phyloP scores from a whole-genome alignment of 192 early-diverging fungal genomes.

The Dispira simplex region DNA sequence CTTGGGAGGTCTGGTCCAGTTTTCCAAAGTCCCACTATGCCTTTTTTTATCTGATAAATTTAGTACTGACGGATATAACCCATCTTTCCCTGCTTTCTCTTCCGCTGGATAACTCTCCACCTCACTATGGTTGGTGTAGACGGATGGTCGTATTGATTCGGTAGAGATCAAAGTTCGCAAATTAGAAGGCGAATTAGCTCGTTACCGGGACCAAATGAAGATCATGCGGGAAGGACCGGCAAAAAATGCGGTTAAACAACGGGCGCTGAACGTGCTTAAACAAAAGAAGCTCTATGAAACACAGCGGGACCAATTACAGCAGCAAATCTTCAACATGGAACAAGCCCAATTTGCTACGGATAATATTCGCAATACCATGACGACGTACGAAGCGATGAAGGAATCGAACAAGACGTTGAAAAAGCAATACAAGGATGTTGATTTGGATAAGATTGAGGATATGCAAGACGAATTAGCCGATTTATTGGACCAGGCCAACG shows the following conservation, averaged over 20 bases:
- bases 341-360: conserved; percentile 84
- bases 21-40: too few species aligned
- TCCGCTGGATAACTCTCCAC: too few species aligned
- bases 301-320: conserved; percentile 86
- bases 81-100: too few species aligned
- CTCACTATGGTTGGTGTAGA: too few species aligned
- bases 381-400: conserved; percentile 95
- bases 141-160: conserved; percentile 68
- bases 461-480: conserved; percentile 99
- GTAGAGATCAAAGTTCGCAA: conserved; percentile 91
- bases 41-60: too few species aligned
- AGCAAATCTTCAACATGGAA: conserved; percentile 99
- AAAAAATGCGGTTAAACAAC: conserved; percentile 84
- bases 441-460: conserved; percentile 85
- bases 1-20: too few species aligned
- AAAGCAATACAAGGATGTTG: conserved; percentile 88
- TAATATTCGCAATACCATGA: conserved; percentile 92
- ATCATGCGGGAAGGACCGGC: conserved; percentile 81
- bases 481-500: conserved; percentile 90
- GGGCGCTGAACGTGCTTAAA: conserved; percentile 79
- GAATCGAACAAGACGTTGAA: conserved; percentile 89
- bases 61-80: too few species aligned
- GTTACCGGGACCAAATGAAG: conserved; percentile 86
- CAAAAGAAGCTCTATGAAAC: conserved; percentile 92
- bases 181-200: conserved; percentile 81